phyloP scores from a whole-genome alignment of 805 yeast genomes.

The Suhomyces tanzawaensis region DNA sequence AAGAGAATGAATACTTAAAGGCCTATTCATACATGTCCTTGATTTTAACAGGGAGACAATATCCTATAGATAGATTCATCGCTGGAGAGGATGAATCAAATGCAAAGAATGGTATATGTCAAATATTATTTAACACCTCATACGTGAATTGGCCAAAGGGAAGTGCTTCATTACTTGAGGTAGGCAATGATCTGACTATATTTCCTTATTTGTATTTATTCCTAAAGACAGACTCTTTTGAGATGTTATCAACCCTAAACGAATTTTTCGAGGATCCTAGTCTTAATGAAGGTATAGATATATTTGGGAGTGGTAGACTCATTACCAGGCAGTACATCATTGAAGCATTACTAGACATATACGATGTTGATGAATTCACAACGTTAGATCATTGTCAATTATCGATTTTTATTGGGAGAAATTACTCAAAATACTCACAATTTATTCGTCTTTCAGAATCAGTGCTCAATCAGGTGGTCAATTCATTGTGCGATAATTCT shows the following conservation, averaged over 20 bases:
- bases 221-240: conserved; percentile 54
- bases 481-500: conserved; percentile 46
- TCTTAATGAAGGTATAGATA: conserved; percentile 49
- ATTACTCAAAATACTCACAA: conserved; percentile 82
- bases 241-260: conserved; percentile 64
- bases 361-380: conserved; percentile 21
- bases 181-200: conserved; percentile 4
- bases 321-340: conserved; percentile 75
- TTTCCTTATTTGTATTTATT: conserved; percentile 70
- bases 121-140: conserved; percentile 58
- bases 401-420: conserved; percentile 73
- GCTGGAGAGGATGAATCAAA: conserved; percentile 25
- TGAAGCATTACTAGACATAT: conserved; percentile 64
- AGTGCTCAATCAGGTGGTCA: conserved; percentile 46
- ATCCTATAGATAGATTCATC: conserved; percentile 64
- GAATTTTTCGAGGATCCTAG: conserved; percentile 81
- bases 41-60: conserved; percentile 72
- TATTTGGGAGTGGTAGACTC: conserved; percentile 15
- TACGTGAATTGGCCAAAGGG: conserved; percentile 37
- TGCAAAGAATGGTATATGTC: conserved; percentile 54
- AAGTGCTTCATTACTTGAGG: conserved; percentile 13
- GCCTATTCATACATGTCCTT: conserved; percentile 60
- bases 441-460: conserved; percentile 71
- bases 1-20: conserved; percentile 10
- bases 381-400: conserved; percentile 34